Percentiles rank a stretch among this genome's conserved stretches.
Conservation (phyloP, 768 basidiomycete genomes). For the Mycena vulgaris region DNA sequence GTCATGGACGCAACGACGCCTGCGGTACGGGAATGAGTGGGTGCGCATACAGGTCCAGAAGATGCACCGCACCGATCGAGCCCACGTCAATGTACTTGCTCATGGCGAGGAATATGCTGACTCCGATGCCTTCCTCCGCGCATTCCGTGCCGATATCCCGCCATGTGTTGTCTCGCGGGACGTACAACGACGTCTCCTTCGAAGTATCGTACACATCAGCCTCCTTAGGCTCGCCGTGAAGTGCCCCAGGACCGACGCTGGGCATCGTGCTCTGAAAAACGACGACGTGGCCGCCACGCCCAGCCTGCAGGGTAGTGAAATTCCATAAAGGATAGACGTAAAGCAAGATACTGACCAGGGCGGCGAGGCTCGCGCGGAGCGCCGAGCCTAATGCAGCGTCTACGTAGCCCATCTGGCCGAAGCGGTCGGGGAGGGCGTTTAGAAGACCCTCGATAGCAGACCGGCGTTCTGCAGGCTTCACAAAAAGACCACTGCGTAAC, state of each 20-base stretch:
- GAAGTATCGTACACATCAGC: conserved; percentile 83
- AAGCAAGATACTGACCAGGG: conserved; percentile 67
- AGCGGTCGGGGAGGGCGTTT: conserved; percentile 73
- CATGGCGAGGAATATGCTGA: conserved; percentile 91
- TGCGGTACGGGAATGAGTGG: conserved; percentile 39
- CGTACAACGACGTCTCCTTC: conserved; percentile 87
- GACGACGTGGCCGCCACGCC: conserved; percentile 84
- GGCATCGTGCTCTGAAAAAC: conserved; percentile 81
- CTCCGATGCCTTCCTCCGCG: conserved; percentile 90
- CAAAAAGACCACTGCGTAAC: conserved; percentile 79
- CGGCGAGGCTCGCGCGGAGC: conserved; percentile 78
- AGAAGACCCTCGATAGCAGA: conserved; percentile 78
- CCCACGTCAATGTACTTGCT: conserved; percentile 87
- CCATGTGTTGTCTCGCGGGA: conserved; percentile 86
- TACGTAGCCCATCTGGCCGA: conserved; percentile 61
- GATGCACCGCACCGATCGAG: conserved; percentile 74
- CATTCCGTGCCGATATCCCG: conserved; percentile 88
- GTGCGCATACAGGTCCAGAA: conserved; percentile 6
- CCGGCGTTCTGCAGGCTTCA: conserved; percentile 78
- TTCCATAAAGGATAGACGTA: neutral
- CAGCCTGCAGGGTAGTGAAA: conserved; percentile 56
- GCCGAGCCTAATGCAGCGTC: conserved; percentile 86
- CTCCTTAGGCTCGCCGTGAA: conserved; percentile 73
- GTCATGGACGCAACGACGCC: conserved; percentile 79
- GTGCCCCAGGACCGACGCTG: conserved; percentile 79